Evolutionary conservation across 345 rosid species (phyloP), one percentile per base, ranked within the genome.

Genomic region (Kandelia obovata): DNA sequence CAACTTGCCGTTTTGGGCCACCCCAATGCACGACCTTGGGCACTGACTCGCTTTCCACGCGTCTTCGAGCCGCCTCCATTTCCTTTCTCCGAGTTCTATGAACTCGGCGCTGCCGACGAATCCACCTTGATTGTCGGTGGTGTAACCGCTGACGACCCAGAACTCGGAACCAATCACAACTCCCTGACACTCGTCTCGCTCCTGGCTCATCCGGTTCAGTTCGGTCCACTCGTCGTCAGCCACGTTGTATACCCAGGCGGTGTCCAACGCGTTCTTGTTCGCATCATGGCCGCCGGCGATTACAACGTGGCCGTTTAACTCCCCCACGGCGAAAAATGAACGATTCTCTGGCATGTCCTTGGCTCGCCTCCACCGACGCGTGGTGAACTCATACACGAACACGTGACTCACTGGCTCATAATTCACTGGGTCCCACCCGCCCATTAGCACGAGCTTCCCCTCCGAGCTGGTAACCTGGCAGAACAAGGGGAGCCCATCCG

Each of bases 101-200:
- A 53, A 72, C 65, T 87, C 96, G 0, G 86, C 90, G 55, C 84
- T 84, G 1, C 74, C 83, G 16, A 80, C 86, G 19, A 87, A 89
- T 57, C 28, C 69, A 0, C 96, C 96, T 58, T 87, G 96, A 34
- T 58, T 69, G 15, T 87, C 86, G 0, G 92, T 89, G 16, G 71
- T 52, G 70, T 87, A 87, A 21, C 92, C 96, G 49, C 96, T 83
- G 31, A 89, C 84, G 2, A 85, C 90, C 88, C 89, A 89, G 61
- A 87, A 85, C 78, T 80, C 84, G 19, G 70, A 80, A 58, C 80
- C 90, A 1, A 83, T 66, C 20, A 85, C 81, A 1, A 82, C 39
- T 27, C 88, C 96, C 60, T 84, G 86, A 67, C 92, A 85, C 84
- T 85, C 89, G 67, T 89, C 96, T 43, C 90, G 81, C 77, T 80